Percentiles rank a stretch among this genome's conserved stretches.
Evolutionary conservation across 2,329 filamentous ascomycete genomes (phyloP).

Genomic region (Emergomyces pasteurianus): DNA sequence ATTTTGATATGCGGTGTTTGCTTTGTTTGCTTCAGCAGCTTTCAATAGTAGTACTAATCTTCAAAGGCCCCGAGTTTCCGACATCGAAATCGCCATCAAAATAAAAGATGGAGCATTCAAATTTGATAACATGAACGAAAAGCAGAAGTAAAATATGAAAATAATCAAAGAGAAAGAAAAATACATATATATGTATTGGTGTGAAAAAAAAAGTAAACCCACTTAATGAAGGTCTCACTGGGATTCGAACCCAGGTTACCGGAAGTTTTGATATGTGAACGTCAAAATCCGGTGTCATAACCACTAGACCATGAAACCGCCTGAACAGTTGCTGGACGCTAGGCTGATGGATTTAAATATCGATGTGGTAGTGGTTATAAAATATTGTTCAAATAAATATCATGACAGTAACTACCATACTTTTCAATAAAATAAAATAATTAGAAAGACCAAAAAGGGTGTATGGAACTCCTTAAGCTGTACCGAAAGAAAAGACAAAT

Average conservation of each 20-base stretch:
- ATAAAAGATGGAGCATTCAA: not conserved
- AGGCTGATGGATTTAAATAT: not conserved
- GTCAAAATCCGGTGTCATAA: slow-evolving; percentile 2
- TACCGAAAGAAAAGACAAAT: too few species aligned
- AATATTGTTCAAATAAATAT: too few species aligned
- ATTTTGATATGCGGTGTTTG: not conserved
- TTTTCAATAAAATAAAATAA: too few species aligned
- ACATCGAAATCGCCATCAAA: not conserved
- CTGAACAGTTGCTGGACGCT: not conserved
- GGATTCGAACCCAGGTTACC: slow-evolving; percentile 2
- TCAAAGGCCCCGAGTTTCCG: too few species aligned
- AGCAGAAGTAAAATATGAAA: not conserved
- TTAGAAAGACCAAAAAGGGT: too few species aligned
- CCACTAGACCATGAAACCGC: slow-evolving; percentile 2
- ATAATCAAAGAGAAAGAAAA: not conserved
- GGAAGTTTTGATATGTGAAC: not conserved
- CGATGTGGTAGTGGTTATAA: not conserved
- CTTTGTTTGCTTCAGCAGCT: not conserved
- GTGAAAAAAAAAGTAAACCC: not conserved
- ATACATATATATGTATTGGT: not conserved
- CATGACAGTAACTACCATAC: too few species aligned
- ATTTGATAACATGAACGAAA: not conserved
- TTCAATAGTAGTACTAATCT: too few species aligned
- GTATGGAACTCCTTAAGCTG: too few species aligned
- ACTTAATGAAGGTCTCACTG: not conserved